Base-by-base conservation (phyloP, 352 stramenopile genomes). In the Phytopythium mirpurense region DNA sequence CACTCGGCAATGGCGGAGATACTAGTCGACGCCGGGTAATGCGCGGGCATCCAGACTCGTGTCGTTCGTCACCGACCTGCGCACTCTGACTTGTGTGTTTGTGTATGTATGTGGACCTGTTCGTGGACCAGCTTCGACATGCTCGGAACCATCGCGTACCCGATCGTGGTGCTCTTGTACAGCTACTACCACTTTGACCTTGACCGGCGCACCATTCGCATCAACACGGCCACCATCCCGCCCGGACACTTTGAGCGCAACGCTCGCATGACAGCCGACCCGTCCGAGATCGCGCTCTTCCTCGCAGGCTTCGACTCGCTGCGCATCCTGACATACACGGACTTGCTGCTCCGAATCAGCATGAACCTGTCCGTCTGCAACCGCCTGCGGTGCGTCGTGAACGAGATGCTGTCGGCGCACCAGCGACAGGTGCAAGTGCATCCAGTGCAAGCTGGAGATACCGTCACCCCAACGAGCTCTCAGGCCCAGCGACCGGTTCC, bases 91-190 rank as follows among this genome's bases (percentile, higher is more conserved):
- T n/a, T n/a, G n/a, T n/a, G n/a, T n/a, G n/a, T n/a, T n/a, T n/a
- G n/a, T n/a, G n/a, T n/a, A n/a, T n/a, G n/a, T n/a, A n/a, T n/a
- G n/a, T n/a, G n/a, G n/a, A n/a, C n/a, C n/a, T n/a, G n/a, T n/a
- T n/a, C n/a, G n/a, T n/a, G n/a, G n/a, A n/a, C n/a, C 51, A 79
- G 70, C 2, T 76, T 76, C 32, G 70, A 72, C 23, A 26, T 79
- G 43, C 46, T 70, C 32, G 60, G 62, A 18, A 62, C 70, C n/a
- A 57, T 79, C n/a, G 18, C 57, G 0, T 66, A 60, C 11, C 67
- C 70, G n/a, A 66, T 79, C 34, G 3, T 53, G 2, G 51, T 72
- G 3, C 51, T 76, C 1, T 26, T 65, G 0, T 76, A 68, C 29
- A 67, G 67, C 51, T 70, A 66, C 35, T 8, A 50, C 21, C 61